A percentile compares a stretch with the other conserved stretches of the same genome.
These are phyloP conservation scores for Mallotus japonicus DNA, from an alignment of 441 rosid genomes.

Conservation along the genomic window DNA sequence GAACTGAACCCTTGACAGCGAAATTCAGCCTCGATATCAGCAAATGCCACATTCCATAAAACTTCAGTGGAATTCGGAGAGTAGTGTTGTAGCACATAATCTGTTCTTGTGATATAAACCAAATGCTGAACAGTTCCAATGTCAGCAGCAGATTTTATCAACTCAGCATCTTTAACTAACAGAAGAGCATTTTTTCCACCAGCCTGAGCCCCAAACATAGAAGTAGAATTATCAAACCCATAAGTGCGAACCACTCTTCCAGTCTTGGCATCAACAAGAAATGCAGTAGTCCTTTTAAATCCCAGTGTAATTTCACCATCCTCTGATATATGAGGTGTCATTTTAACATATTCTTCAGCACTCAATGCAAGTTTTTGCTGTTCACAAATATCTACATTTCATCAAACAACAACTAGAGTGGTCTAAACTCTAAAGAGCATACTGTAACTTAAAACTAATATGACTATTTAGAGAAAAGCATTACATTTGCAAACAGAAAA, in stretches of 20 bases:
- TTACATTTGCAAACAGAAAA: too few relatives aligned
- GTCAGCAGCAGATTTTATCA: conserved; percentile 44
- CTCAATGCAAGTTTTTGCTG: conserved; percentile 49
- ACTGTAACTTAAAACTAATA: not conserved
- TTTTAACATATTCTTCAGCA: conserved; percentile 58
- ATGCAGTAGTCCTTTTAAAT: conserved; percentile 57
- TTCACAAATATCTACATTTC: not conserved
- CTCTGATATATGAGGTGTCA: conserved; percentile 46
- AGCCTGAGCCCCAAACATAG: conserved; percentile 26
- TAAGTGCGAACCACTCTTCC: conserved; percentile 60
- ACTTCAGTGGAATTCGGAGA: conserved; percentile 58
- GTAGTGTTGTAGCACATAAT: conserved; percentile 63
- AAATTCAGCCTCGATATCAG: conserved; percentile 79
- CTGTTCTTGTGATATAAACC: conserved; percentile 65
- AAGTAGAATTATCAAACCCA: conserved; percentile 40
- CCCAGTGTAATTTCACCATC: conserved; percentile 73
- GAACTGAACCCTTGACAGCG: conserved; percentile 45
- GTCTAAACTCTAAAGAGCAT: conserved; percentile 2
- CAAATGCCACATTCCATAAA: conserved; percentile 73
- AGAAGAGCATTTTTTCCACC: conserved; percentile 41
- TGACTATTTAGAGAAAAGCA: not conserved
- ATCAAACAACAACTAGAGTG: not conserved
- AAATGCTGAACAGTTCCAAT: conserved; percentile 35
- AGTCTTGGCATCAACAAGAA: conserved; percentile 64
- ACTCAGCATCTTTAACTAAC: conserved; percentile 39